Base-by-base conservation (phyloP, 441 rosid genomes). In the Euphorbia corollata region DNA sequence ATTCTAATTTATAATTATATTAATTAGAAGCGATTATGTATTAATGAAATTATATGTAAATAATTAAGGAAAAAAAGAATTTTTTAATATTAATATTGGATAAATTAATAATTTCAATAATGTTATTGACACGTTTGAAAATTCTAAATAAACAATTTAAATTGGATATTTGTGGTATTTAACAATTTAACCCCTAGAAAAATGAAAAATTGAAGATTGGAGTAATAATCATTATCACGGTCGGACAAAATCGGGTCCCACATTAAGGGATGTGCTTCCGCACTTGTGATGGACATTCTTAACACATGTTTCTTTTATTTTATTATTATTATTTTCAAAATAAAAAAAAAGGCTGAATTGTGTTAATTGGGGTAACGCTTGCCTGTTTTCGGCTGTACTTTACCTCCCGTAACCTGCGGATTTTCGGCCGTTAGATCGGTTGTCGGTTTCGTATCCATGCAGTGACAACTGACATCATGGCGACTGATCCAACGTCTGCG, bases 241-340 rank as follows among this genome's bases (percentile, higher is more conserved):
- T 74, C 75, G 73, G 81, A 39, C 18, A 1, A 18, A 36, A 2
- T 48, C 45, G 79, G 84, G 80, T 1, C 82, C 89, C 87, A 66
- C 61, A 5, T 56, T 6, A 18, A 63, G 43, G 65, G 84, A 82
- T 79, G 86, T 76, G 72, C 73, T 73, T 73, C 75, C 76, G 65
- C 74, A 68, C 80, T 73, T 75, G 76, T 69, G 80, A 81, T 71
- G 77, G 79, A 74, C 79, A 80, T 84, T 83, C 85, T 81, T 41
- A 71, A 68, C 78, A 67, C 86, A 69, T 65, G 82, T 69, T 77
- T 73, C 16, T 34, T 66, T 30, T 43, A 20, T 38, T 39, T 15
- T 13, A 19, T 56, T 45, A 45, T 0, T 10, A 5, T 10, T 45
- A 45, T 45, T 45, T 45, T 11, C 9, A 19, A 59, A 2, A 27